phyloP scores from a whole-genome alignment of 2,329 filamentous ascomycete species.

The Hypoxylon rubiginosum region DNA sequence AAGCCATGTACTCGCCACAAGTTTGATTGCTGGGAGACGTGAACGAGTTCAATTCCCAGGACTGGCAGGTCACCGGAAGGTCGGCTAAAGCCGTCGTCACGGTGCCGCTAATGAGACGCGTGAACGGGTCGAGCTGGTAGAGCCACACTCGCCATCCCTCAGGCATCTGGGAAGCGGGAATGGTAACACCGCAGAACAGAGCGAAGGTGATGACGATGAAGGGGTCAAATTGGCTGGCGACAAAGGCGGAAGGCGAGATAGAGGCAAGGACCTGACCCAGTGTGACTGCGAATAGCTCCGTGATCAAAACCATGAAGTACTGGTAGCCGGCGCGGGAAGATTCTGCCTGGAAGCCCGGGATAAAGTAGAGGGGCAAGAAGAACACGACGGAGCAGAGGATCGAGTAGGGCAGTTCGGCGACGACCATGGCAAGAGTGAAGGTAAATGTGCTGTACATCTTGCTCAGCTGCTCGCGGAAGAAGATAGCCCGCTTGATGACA shows the following conservation, averaged over 20 bases:
- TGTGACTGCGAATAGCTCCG: slow-evolving; percentile 86
- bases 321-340: slow-evolving; percentile 82
- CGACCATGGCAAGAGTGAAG: slow-evolving; percentile 82
- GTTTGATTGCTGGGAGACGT: slow-evolving; percentile 72
- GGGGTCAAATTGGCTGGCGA: slow-evolving; percentile 84
- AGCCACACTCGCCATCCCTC: slow-evolving; percentile 84
- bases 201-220: slow-evolving; percentile 86
- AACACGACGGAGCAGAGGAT: slow-evolving; percentile 84
- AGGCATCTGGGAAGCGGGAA: slow-evolving; percentile 82
- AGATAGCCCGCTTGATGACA: slow-evolving; percentile 82
- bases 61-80: slow-evolving; percentile 71
- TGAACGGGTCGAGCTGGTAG: slow-evolving; percentile 87
- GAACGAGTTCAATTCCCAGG: slow-evolving; percentile 76
- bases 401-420: slow-evolving; percentile 88
- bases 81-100: slow-evolving; percentile 82
- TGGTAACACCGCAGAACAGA: slow-evolving; percentile 89
- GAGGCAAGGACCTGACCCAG: slow-evolving; percentile 82
- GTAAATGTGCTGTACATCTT: slow-evolving; percentile 89
- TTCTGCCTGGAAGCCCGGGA: slow-evolving; percentile 77
- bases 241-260: slow-evolving; percentile 82
- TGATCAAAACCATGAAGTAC: slow-evolving; percentile 87
- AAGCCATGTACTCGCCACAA: slow-evolving; percentile 81
- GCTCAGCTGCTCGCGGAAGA: slow-evolving; percentile 86
- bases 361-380: slow-evolving; percentile 87
- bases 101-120: slow-evolving; percentile 83